Base-by-base conservation (phyloP, 2,329 filamentous ascomycete species). In the Nothomitra cinnamomea region DNA sequence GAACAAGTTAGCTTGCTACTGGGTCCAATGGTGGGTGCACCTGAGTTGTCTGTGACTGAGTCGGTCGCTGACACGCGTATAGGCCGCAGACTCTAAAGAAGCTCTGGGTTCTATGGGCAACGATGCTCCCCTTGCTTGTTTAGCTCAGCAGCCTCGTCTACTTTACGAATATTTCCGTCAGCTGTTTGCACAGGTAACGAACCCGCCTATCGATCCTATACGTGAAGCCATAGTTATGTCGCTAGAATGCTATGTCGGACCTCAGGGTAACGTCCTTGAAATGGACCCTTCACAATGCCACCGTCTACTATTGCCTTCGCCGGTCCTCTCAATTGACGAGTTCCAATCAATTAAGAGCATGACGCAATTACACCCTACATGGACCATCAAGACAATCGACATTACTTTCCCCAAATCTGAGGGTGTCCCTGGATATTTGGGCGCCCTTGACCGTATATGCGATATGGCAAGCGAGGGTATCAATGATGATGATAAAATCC, bases 151-250 rank as follows among this genome's bases (percentile, higher is more conserved):
- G 58, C 88, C 90, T 60, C 85, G 89, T 60, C 75, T 95, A 53
- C 78, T 95, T 19, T 94, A 86, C 67, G 90, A 95, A 68, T 96
- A 96, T 72, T 96, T 96, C 82, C 82, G 90, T 58, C 87, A 96
- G 72, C 82, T 96, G 43, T 96, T 96, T 67, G 90, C 90, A 8
- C 90, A 96, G 71, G 90, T 96, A 66, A 96, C 90, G 57, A 96
- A 96, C 69, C 90, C 90, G 60, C 90, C 90, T 13, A 96, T 96
- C 64, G 90, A 96, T 64, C 90, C 90, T 32, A 96, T 96, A 61
- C 79, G 90, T 68, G 90, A 96, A 75, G 90, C 89, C 25, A 92
- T 95, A 63, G 90, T 96, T 68, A 96, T 96, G 90, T 95, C 90
- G 54, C 72, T 96, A 41, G 89, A 95, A 66, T 94, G 90, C 63